Percentiles rank a stretch among this genome's conserved stretches.
Conservation (phyloP, 169 alveolate species). For the Eimeria maxima region DNA sequence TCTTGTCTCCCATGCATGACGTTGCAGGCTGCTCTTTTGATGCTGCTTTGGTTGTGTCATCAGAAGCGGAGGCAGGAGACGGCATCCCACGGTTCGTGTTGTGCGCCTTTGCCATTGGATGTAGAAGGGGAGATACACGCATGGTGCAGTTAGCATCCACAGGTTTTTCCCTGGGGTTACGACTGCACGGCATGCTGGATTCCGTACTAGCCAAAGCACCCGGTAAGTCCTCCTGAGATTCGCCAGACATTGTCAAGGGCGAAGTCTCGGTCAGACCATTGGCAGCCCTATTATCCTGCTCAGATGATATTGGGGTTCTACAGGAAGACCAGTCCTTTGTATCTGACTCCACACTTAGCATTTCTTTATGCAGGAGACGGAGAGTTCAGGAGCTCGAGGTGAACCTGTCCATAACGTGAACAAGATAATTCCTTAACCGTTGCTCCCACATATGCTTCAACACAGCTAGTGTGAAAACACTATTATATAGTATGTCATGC, state of each 20-base stretch:
- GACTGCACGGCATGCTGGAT: background rate
- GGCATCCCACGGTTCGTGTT: background rate
- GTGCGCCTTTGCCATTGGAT: constrained; percentile 3
- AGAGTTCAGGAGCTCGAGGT: background rate
- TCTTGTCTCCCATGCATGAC: background rate
- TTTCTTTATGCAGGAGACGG: background rate
- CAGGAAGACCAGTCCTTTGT: background rate
- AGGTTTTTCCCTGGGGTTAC: background rate
- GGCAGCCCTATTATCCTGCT: background rate
- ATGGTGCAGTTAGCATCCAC: background rate
- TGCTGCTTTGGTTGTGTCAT: background rate
- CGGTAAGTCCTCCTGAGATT: background rate
- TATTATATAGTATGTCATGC: background rate
- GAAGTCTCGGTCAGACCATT: background rate
- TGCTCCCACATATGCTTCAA: background rate
- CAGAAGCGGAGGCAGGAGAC: background rate
- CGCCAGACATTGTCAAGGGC: background rate
- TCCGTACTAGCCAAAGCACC: background rate
- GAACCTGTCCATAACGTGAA: background rate
- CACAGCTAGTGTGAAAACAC: background rate
- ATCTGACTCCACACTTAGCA: constrained; percentile 12
- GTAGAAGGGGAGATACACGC: constrained; percentile 51
- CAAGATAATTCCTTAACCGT: background rate
- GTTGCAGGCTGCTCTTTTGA: constrained; percentile 8
- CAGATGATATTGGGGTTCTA: background rate